Evolutionary conservation across 352 stramenopile genomes (phyloP), one percentile per base, ranked within the genome.

Genomic region (Phytophthora fragariae): DNA sequence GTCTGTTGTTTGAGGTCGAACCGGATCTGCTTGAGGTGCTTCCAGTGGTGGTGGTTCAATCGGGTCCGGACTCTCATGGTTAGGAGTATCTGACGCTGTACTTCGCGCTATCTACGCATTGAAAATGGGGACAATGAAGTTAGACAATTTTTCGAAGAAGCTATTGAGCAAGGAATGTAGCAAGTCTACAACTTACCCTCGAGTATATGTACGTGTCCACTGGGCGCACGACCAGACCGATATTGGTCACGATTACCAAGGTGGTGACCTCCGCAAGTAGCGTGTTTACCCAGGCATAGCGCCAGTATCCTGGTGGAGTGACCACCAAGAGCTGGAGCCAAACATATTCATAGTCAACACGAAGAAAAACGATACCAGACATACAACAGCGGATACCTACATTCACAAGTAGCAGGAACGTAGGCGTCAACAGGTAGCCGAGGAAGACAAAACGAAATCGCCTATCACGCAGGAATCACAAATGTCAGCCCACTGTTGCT

Each of bases 371-470:
- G 53, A 29, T 49, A 53, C 7, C 21, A 57, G 29, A 60, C 10
- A 6, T 11, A 21, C 37, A 17, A 14, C 37, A 44, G 15, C 37
- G 15, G 15, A 44, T 17, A 7, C 53, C 44, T 75, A 90, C 84
- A 73, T 83, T 83, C 21, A 90, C 14, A n/a, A 93, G 77, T 5
- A 93, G 62, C 10, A 93, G 59, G 33, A 65, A 68, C 2, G 81
- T 92, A n/a, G 86, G 84, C 31, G 90, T 65, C 29, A 92, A 53
- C 41, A 92, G 62, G 52, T 90, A 92, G 6, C 74, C 57, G 1
- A 93, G 68, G 27, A 89, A 91, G 1, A 89, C 68, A 58, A 80
- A 79, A 5, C 86, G 86, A 58, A 93, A 89, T 50, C 70, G 66
- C 67, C 85, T 92, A 57, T 46, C 47, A 39, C 3, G 9, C 15